Conservation (phyloP, 2,329 filamentous ascomycete species). For the Diaporthe vexans region DNA sequence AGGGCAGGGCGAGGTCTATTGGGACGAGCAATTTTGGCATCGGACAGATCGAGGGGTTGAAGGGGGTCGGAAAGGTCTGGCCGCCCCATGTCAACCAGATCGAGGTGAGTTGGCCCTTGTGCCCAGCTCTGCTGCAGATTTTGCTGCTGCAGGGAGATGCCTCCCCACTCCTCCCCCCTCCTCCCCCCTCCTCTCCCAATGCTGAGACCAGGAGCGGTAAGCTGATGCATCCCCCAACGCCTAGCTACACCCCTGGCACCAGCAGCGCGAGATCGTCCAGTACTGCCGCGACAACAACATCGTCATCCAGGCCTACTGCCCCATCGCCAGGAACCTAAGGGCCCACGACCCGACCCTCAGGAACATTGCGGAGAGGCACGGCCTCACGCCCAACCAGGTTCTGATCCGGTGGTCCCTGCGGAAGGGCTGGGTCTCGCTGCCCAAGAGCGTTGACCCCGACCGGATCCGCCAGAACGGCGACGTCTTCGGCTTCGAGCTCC, state of each 20-base stretch:
- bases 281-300: conserved; percentile 85
- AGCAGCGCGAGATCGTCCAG: conserved; percentile 58
- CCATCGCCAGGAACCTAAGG: conserved; percentile 52
- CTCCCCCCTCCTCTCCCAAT: too few relatives aligned
- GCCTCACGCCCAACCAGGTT: conserved; percentile 69
- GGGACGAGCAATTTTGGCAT: conserved; percentile 38
- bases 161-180: too few relatives aligned
- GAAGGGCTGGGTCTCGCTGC: conserved; percentile 72
- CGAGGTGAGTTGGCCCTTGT: conserved; percentile 39
- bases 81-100: conserved; percentile 40
- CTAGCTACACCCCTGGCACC: conserved; percentile 80
- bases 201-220: too few relatives aligned
- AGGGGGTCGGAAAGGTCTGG: conserved; percentile 30
- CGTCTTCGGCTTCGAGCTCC: conserved; percentile 72
- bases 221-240: too few relatives aligned
- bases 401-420: conserved; percentile 71
- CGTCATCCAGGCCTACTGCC: conserved; percentile 58
- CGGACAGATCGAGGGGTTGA: conserved; percentile 35
- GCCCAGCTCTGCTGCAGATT: too few relatives aligned
- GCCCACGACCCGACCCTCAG: conserved; percentile 67
- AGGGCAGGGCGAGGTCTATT: conserved; percentile 39
- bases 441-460: conserved; percentile 72
- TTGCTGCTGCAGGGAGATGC: too few relatives aligned
- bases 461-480: conserved; percentile 75
- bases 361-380: conserved; percentile 67